Conservation (phyloP, 257 asterid genomes). For the Apocynum venetum region DNA sequence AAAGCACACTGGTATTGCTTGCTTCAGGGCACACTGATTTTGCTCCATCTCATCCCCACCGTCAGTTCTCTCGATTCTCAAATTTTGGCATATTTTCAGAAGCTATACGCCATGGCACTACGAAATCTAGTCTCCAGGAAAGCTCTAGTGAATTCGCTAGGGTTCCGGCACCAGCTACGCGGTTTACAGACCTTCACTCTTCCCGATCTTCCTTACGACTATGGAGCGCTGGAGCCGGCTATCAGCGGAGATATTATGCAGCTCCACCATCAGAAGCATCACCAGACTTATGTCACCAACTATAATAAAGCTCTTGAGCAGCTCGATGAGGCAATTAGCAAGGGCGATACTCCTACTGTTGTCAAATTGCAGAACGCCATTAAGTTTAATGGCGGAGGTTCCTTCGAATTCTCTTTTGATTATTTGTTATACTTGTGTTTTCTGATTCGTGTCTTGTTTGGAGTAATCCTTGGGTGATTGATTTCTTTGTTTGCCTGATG, state of each 20-base stretch:
- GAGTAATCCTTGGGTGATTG: neutral
- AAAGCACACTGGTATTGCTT: too few species aligned
- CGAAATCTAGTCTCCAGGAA: constrained; percentile 43
- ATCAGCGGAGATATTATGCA: constrained; percentile 91
- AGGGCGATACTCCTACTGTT: constrained; percentile 60
- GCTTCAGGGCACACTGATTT: neutral
- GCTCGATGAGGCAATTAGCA: constrained; percentile 60
- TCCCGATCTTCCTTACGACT: constrained; percentile 83
- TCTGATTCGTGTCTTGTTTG: neutral
- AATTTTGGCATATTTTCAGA: neutral
- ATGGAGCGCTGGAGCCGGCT: constrained; percentile 85
- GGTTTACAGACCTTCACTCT: constrained; percentile 63
- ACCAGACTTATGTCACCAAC: constrained; percentile 83
- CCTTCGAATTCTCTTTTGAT: neutral
- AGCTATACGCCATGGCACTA: constrained; percentile 52
- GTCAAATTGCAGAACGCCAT: constrained; percentile 87
- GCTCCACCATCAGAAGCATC: constrained; percentile 96
- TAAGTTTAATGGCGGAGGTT: constrained; percentile 98
- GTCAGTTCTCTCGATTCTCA: neutral
- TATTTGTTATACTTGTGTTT: neutral
- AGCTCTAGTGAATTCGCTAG: constrained; percentile 23
- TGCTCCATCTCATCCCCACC: neutral
- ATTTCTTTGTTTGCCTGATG: neutral
- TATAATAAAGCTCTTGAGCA: constrained; percentile 87
- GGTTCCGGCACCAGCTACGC: constrained; percentile 42